Conservation (phyloP, 2,329 filamentous ascomycete species). For the Fusarium lateritium region DNA sequence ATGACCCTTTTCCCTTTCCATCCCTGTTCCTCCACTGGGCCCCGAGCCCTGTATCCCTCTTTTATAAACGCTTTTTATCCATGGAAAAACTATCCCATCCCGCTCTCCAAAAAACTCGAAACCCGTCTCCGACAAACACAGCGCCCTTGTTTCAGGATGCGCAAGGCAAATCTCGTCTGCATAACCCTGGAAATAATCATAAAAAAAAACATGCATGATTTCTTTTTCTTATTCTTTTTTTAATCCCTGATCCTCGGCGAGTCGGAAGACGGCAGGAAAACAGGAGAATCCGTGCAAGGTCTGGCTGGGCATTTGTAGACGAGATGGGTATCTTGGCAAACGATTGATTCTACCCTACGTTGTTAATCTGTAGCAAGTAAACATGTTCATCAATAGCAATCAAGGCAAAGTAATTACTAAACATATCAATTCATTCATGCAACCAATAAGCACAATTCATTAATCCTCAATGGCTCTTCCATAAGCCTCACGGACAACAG, state of each 20-base stretch:
- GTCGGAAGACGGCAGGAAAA: too few relatives aligned
- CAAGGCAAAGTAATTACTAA: neutral
- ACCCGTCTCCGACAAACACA: slow-evolving; percentile 33
- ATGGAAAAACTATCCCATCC: slow-evolving; percentile 39
- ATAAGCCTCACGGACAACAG: neutral
- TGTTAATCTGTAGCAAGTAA: too few relatives aligned
- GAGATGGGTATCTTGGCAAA: slow-evolving; percentile 1
- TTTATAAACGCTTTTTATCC: slow-evolving; percentile 33
- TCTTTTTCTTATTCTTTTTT: neutral
- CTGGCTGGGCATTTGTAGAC: neutral
- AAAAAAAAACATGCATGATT: slow-evolving; percentile 7
- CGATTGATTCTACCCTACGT: neutral
- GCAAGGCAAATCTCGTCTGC: slow-evolving; percentile 4
- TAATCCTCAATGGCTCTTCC: slow-evolving; percentile 10
- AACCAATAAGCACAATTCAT: slow-evolving; percentile 12
- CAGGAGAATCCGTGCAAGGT: too few relatives aligned
- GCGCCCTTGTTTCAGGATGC: slow-evolving; percentile 37
- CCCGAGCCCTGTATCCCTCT: slow-evolving; percentile 11
- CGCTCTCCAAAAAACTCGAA: slow-evolving; percentile 25
- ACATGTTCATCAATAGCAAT: neutral
- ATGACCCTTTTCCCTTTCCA: neutral
- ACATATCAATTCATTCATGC: slow-evolving; percentile 23
- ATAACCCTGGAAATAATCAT: slow-evolving; percentile 9
- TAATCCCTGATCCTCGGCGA: neutral
- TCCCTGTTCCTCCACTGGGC: slow-evolving; percentile 17